Percentiles rank a stretch among this genome's conserved stretches.
Evolutionary conservation across 1,284 basidiomycete species (phyloP).

Genomic region (Ganoderma resinaceum): DNA sequence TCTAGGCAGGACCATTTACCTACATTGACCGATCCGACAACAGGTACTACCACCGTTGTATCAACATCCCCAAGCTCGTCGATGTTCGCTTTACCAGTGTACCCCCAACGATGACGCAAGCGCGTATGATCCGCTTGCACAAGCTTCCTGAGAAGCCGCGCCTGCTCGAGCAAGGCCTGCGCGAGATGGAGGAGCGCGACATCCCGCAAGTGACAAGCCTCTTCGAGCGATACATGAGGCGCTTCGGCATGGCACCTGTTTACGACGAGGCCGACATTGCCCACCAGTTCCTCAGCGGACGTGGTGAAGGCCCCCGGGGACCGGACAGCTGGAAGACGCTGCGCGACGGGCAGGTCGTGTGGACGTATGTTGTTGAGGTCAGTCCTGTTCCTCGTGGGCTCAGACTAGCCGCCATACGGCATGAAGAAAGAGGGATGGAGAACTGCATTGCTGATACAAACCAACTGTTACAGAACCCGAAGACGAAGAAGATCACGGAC

Average conservation of each 20-base stretch:
- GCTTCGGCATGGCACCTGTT: conserved; percentile 87
- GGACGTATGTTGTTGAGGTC: conserved; percentile 97
- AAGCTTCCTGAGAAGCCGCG: conserved; percentile 66
- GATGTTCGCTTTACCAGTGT: conserved; percentile 93
- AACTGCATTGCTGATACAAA: not conserved
- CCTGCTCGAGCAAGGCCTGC: conserved; percentile 61
- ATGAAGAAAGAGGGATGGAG: not conserved
- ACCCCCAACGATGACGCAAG: conserved; percentile 84
- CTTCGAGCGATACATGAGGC: conserved; percentile 82
- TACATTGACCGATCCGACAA: not conserved
- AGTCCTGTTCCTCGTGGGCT: conserved; percentile 22
- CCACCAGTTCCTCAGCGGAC: conserved; percentile 91
- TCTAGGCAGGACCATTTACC: not conserved
- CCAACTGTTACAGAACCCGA: conserved; percentile 66
- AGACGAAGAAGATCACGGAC: conserved; percentile 89
- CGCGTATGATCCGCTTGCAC: conserved; percentile 82
- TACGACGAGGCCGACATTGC: conserved; percentile 83
- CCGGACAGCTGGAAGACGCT: conserved; percentile 49
- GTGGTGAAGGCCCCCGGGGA: conserved; percentile 62
- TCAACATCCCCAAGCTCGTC: conserved; percentile 93
- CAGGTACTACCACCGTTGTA: conserved; percentile 92
- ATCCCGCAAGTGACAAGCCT: conserved; percentile 77
- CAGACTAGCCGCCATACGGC: no score
- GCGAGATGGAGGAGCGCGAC: conserved; percentile 90
- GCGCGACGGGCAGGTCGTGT: conserved; percentile 86